Conservation (phyloP, 2,329 filamentous ascomycete genomes). For the Hymenoscyphus albidus region DNA sequence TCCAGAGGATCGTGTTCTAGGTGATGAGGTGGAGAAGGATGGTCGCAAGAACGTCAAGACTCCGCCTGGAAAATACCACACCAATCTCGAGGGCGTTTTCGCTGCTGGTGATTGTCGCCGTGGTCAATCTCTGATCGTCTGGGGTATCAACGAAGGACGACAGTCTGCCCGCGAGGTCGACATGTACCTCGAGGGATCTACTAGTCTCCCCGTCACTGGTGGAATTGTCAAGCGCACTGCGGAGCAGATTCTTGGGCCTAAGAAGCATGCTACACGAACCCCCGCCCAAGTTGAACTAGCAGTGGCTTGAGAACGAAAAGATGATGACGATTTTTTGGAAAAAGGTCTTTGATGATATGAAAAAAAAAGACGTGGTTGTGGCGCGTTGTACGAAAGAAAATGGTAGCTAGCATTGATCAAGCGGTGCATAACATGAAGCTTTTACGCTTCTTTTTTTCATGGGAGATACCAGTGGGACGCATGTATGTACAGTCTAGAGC, state of each 20-base stretch:
- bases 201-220: conserved; percentile 81
- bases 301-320: neutral
- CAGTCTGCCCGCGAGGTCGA: conserved; percentile 91
- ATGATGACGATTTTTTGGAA: neutral
- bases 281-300: conserved; percentile 27
- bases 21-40: conserved; percentile 87
- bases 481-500: neutral
- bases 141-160: conserved; percentile 97
- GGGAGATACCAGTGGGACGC: neutral
- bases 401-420: neutral
- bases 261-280: conserved; percentile 25
- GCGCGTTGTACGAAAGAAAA: conserved; percentile 1
- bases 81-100: conserved; percentile 84
- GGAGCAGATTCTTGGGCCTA: conserved; percentile 55
- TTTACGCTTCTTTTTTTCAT: neutral
- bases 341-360: neutral
- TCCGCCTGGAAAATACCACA: conserved; percentile 78
- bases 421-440: neutral
- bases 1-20: conserved; percentile 82
- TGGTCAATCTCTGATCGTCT: conserved; percentile 93
- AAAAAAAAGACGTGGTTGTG: neutral
- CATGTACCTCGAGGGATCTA: conserved; percentile 75
- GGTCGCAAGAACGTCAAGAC: conserved; percentile 96
- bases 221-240: conserved; percentile 86
- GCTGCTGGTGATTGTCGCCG: conserved; percentile 93